Percentiles rank a stretch among this genome's conserved stretches.
Evolutionary conservation across 345 rosid species (phyloP).

Genomic region (Gossypium anomalum): DNA sequence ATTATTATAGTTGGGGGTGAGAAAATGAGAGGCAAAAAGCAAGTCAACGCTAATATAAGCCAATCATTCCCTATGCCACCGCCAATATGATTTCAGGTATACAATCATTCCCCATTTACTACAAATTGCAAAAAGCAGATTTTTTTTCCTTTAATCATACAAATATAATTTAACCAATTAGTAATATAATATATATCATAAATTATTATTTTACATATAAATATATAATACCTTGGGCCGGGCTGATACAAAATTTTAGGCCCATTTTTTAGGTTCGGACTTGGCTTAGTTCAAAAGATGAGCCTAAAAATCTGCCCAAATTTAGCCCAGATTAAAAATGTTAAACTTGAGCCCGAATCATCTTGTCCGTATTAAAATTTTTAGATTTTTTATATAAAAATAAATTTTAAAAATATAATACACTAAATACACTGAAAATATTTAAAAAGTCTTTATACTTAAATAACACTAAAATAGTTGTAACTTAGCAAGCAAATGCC

Average conservation of each 20-base stretch:
- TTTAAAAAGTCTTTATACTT: too few species aligned
- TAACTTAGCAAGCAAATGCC: accelerated
- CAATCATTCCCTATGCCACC: not conserved
- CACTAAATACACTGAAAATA: accelerated
- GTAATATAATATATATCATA: too few species aligned
- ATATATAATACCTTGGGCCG: too few species aligned
- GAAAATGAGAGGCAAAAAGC: not conserved
- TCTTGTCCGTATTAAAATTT: accelerated
- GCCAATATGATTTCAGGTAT: slow-evolving; percentile 3
- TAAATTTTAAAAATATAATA: too few species aligned
- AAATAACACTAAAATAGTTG: too few species aligned
- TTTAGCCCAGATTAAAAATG: too few species aligned
- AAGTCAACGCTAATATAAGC: not conserved
- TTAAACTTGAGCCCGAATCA: accelerated
- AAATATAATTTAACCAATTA: too few species aligned
- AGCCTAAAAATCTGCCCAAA: accelerated
- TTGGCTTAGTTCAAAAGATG: accelerated
- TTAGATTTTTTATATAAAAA: too few species aligned
- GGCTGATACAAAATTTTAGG: accelerated
- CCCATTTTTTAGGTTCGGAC: accelerated
- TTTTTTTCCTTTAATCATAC: not conserved
- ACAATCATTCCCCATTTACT: slow-evolving; percentile 4
- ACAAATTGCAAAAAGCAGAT: not conserved
- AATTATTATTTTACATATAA: too few species aligned
- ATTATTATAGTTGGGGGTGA: not conserved